Conservation (phyloP, 2,329 filamentous ascomycete species). For the Hirsutella minnesotensis region DNA sequence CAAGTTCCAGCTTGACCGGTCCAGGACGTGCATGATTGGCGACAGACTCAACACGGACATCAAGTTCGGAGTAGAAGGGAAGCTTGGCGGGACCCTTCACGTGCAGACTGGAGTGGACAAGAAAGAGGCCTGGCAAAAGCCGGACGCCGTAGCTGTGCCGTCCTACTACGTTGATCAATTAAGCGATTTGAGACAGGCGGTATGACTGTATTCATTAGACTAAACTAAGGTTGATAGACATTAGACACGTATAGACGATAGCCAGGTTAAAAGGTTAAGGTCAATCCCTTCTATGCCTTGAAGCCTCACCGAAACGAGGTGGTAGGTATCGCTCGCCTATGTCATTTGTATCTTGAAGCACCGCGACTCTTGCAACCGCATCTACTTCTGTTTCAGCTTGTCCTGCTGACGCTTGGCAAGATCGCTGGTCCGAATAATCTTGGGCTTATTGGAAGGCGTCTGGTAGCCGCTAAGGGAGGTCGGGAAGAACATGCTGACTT, state of each 20-base stretch:
- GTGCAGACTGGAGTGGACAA: constrained; percentile 84
- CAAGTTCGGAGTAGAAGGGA: constrained; percentile 83
- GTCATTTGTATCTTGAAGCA: too few relatives aligned
- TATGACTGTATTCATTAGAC: constrained; percentile 6
- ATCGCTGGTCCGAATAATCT: constrained; percentile 39
- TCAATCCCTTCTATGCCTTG: background rate
- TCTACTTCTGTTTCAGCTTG: constrained; percentile 23
- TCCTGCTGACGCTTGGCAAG: constrained; percentile 31
- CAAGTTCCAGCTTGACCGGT: constrained; percentile 80
- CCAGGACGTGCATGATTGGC: constrained; percentile 86
- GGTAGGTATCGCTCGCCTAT: too few relatives aligned
- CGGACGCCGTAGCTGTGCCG: constrained; percentile 58
- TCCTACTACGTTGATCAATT: constrained; percentile 75
- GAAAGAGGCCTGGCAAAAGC: constrained; percentile 69
- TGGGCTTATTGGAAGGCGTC: constrained; percentile 25
- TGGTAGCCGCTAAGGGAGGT: constrained; percentile 32
- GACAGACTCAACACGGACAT: constrained; percentile 94
- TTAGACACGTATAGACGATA: constrained; percentile 1
- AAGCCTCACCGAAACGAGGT: background rate
- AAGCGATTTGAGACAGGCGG: constrained; percentile 50
- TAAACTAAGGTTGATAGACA: constrained; percentile 2
- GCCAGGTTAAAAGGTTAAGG: background rate
- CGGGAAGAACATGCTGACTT: constrained; percentile 77
- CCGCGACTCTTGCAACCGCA: too few relatives aligned
- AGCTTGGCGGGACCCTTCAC: constrained; percentile 79